Evolutionary conservation across 2,329 filamentous ascomycete species (phyloP).

Genomic region (Xylariaceae sp.): DNA sequence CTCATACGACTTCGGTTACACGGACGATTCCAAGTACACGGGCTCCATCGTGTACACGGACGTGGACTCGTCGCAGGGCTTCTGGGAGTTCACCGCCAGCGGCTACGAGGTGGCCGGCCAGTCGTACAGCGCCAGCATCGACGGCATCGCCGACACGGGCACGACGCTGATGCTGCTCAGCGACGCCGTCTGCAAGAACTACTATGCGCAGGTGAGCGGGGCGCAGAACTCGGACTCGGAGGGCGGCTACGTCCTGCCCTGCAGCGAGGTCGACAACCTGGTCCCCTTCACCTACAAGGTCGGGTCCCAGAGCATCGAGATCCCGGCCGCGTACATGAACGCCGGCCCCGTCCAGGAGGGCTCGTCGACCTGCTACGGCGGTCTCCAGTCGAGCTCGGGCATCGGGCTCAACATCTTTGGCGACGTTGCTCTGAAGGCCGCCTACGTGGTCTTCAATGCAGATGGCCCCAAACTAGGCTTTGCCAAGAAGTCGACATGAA

Average conservation of each 20-base stretch:
- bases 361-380: slow-evolving; percentile 51
- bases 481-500: slow-evolving; percentile 24
- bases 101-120: slow-evolving; percentile 51
- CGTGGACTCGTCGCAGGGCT: slow-evolving; percentile 56
- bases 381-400: slow-evolving; percentile 44
- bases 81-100: slow-evolving; percentile 58
- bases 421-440: slow-evolving; percentile 58
- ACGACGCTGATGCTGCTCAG: slow-evolving; percentile 44
- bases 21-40: slow-evolving; percentile 54
- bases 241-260: slow-evolving; percentile 47
- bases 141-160: slow-evolving; percentile 53
- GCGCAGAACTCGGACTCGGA: slow-evolving; percentile 29
- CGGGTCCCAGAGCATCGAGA: slow-evolving; percentile 36
- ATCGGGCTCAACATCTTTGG: slow-evolving; percentile 51
- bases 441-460: slow-evolving; percentile 54
- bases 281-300: slow-evolving; percentile 46
- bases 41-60: slow-evolving; percentile 50
- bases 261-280: slow-evolving; percentile 33
- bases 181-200: slow-evolving; percentile 37
- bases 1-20: slow-evolving; percentile 70
- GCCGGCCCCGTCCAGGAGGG: slow-evolving; percentile 40
- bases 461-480: slow-evolving; percentile 35
- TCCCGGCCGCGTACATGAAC: slow-evolving; percentile 42
- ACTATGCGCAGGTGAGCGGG: slow-evolving; percentile 41
- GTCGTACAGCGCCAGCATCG: slow-evolving; percentile 30